These are phyloP conservation scores for Tylopilus sp. DNA, from an alignment of 1,284 basidiomycete species.

Conservation along the genomic window DNA sequence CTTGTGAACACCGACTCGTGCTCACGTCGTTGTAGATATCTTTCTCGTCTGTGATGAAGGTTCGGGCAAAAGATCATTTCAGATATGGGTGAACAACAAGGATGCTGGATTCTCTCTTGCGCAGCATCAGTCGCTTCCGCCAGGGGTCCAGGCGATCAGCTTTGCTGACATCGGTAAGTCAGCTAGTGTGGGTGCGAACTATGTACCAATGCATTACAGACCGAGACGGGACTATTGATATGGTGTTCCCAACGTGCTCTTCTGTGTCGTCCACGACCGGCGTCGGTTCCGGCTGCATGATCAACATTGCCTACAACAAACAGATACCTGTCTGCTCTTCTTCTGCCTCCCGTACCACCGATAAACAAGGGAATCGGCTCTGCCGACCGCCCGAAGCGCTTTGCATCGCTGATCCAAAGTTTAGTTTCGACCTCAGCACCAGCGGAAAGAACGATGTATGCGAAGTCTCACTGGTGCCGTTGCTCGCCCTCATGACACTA, in stretches of 20 bases:
- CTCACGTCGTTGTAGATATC: slow-evolving; percentile 54
- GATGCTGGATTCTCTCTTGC: slow-evolving; percentile 70
- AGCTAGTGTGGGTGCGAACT: too few species aligned
- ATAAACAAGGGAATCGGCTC: slow-evolving; percentile 46
- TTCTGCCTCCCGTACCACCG: slow-evolving; percentile 43
- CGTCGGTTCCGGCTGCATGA: slow-evolving; percentile 68
- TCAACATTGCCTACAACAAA: slow-evolving; percentile 94
- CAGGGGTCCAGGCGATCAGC: slow-evolving; percentile 74
- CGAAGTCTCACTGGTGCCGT: slow-evolving; percentile 2
- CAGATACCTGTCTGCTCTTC: slow-evolving; percentile 81
- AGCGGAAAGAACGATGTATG: slow-evolving; percentile 55
- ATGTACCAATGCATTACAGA: slow-evolving; percentile 45
- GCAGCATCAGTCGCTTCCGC: slow-evolving; percentile 67
- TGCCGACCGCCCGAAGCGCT: slow-evolving; percentile 81
- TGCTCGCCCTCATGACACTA: not conserved
- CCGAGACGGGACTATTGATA: slow-evolving; percentile 94
- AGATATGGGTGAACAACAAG: slow-evolving; percentile 91
- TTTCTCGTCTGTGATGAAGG: slow-evolving; percentile 83
- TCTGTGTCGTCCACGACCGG: slow-evolving; percentile 65
- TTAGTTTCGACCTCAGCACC: slow-evolving; percentile 70
- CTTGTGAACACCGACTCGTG: not conserved
- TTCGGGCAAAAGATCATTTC: slow-evolving; percentile 59
- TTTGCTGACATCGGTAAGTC: slow-evolving; percentile 88
- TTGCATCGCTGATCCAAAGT: slow-evolving; percentile 78
- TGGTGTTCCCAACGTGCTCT: slow-evolving; percentile 86